Evolutionary conservation across 1,284 basidiomycete genomes (phyloP).

Genomic region (Marasmius sp.): DNA sequence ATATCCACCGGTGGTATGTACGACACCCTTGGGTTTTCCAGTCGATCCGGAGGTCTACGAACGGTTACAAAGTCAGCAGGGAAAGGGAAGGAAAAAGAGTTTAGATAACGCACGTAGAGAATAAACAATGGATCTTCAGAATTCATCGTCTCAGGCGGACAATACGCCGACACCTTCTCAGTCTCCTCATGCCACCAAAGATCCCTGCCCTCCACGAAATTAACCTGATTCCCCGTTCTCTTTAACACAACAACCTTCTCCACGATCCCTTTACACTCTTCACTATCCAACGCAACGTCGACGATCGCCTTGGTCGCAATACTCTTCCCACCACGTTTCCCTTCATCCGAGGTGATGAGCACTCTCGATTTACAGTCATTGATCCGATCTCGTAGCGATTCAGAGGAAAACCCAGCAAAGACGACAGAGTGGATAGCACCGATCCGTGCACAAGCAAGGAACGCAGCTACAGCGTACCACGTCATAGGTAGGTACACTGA

Average conservation of each 20-base stretch:
- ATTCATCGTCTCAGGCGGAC: slow-evolving; percentile 84
- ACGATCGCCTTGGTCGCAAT: slow-evolving; percentile 97
- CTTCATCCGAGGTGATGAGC: slow-evolving; percentile 95
- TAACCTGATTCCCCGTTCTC: slow-evolving; percentile 84
- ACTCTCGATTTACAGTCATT: slow-evolving; percentile 90
- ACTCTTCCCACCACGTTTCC: slow-evolving; percentile 88
- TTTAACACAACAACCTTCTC: slow-evolving; percentile 91
- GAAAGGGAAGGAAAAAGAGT: background rate
- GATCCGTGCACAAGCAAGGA: slow-evolving; percentile 96
- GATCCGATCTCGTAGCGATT: slow-evolving; percentile 92
- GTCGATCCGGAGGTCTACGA: slow-evolving; percentile 93
- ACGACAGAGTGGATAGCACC: slow-evolving; percentile 99
- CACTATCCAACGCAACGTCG: slow-evolving; percentile 79
- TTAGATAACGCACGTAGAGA: slow-evolving; percentile 76
- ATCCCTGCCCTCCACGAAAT: slow-evolving; percentile 87
- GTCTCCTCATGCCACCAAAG: slow-evolving; percentile 97
- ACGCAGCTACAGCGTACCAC: slow-evolving; percentile 93
- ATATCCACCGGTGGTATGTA: slow-evolving; percentile 94
- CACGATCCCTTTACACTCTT: slow-evolving; percentile 41
- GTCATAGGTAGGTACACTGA: slow-evolving; percentile 89
- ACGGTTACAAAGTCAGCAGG: slow-evolving; percentile 1
- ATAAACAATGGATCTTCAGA: slow-evolving; percentile 97
- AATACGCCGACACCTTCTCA: slow-evolving; percentile 84
- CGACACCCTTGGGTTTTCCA: slow-evolving; percentile 96
- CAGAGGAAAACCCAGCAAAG: slow-evolving; percentile 98